These are phyloP conservation scores for Colletotrichum sp. DNA, from an alignment of 2,329 filamentous ascomycete species.

Conservation along the genomic window DNA sequence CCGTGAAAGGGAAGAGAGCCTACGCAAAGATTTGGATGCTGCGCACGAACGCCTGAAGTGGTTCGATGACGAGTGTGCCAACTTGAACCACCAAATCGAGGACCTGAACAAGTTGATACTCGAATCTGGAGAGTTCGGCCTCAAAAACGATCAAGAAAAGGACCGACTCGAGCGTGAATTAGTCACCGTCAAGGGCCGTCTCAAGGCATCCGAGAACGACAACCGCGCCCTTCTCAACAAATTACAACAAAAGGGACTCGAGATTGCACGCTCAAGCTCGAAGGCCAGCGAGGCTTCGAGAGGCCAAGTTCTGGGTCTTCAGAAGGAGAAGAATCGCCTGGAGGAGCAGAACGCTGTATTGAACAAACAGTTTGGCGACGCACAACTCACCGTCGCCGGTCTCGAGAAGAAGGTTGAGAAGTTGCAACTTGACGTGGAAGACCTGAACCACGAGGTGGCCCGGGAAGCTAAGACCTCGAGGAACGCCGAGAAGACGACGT, in stretches of 20 bases:
- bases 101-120: constrained; percentile 86
- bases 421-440: constrained; percentile 84
- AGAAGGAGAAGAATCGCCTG: constrained; percentile 80
- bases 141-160: constrained; percentile 92
- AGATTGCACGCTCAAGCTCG: constrained; percentile 90
- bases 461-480: constrained; percentile 88
- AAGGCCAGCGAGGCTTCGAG: constrained; percentile 85
- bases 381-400: constrained; percentile 80
- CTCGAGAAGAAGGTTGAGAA: constrained; percentile 96
- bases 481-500: constrained; percentile 88
- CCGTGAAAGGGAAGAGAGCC: constrained; percentile 77
- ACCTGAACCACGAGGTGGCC: constrained; percentile 89
- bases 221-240: constrained; percentile 96
- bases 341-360: constrained; percentile 85
- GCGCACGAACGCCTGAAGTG: constrained; percentile 78
- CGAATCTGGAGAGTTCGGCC: constrained; percentile 86
- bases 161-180: constrained; percentile 91
- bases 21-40: constrained; percentile 81
- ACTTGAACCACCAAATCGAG: constrained; percentile 81
- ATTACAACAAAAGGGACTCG: constrained; percentile 94
- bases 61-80: constrained; percentile 78
- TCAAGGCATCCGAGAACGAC: constrained; percentile 94
- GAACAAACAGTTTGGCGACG: constrained; percentile 83
- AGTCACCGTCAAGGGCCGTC: constrained; percentile 85
- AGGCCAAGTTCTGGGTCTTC: constrained; percentile 75